Base-by-base conservation (phyloP, 2,329 filamentous ascomycete genomes). In the Fusarium sp. region DNA sequence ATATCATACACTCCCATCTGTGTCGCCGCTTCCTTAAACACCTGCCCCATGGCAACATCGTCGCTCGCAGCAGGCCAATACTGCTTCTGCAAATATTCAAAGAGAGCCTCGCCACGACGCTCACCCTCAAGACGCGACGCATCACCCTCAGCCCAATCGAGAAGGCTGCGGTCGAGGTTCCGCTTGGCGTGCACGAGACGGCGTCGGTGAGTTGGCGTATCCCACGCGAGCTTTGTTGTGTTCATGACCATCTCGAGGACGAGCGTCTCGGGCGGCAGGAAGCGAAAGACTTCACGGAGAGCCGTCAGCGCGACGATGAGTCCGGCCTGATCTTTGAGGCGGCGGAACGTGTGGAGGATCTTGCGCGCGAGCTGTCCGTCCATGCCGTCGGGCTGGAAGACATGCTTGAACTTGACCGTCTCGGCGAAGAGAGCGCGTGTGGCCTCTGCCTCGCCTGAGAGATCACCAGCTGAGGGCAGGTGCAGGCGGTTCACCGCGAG, bases 321-420 rank as follows among this genome's bases (percentile, higher is more conserved):
- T 47, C 85, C 85, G 6, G 79, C 71, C n/a, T 74, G 71, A 66
- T 87, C 85, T 27, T 78, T 69, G 5, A 86, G 71, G 31, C 82
- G 82, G 47, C 85, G 84, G 76, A 87, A 86, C 1, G 84, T 84
- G 72, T 87, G 85, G 12, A 87, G 75, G 16, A 87, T 82, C 69
- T 82, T 85, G 66, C 84, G 83, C 8, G 82, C 85, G 23, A 88
- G 78, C 61, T 86, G 82, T 5, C 79, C 76, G 68, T 87, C 82
- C 40, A 87, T 79, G 64, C 81, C 78, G 11, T 80, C 79, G 2
- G 79, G 74, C 53, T 82, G 75, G 65, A 87, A 87, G 7, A 85
- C 78, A 11, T 81, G 77, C 28, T 80, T 79, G 59, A 85, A 85
- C 52, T 85, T 83, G 53, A 88, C 84, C 71, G 82, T 86, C 60